Conservation (phyloP, 192 early-diverging fungal species). For the Dissophora ornata region DNA sequence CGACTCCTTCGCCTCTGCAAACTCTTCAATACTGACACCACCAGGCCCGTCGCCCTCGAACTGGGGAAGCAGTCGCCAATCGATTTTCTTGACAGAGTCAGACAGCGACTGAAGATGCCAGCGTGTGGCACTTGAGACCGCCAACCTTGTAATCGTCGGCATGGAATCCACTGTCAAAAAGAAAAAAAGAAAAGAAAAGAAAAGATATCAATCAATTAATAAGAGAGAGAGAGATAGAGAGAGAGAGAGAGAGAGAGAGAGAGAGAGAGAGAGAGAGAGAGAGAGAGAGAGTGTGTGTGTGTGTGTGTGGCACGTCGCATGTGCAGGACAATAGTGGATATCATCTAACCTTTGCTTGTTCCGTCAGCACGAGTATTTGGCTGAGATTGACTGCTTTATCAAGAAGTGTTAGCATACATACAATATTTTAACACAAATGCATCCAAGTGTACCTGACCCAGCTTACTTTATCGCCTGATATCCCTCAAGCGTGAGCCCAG, state of each 20-base stretch:
- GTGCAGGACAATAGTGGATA: neutral
- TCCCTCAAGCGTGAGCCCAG: conserved; percentile 40
- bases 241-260: neutral
- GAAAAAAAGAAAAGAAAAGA: too few species aligned
- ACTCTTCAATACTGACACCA: conserved; percentile 35
- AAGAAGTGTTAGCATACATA: neutral
- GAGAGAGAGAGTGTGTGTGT: neutral
- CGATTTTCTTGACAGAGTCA: conserved; percentile 30
- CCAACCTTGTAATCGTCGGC: conserved; percentile 30
- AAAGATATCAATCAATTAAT: too few species aligned
- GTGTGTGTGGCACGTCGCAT: too few species aligned
- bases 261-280: neutral
- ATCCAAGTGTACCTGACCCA: too few species aligned
- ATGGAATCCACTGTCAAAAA: conserved; percentile 10
- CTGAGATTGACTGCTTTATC: neutral
- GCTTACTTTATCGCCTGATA: conserved; percentile 22
- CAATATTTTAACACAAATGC: neutral
- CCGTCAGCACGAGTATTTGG: conserved; percentile 38
- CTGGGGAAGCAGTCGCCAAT: conserved; percentile 28
- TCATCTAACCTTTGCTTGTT: conserved; percentile 39
- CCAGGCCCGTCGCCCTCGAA: conserved; percentile 31
- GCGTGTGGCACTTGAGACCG: conserved; percentile 32
- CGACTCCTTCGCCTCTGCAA: conserved; percentile 33
- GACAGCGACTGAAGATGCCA: conserved; percentile 47
- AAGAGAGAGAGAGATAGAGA: neutral